Evolutionary conservation across 495 filamentous ascomycete genomes (phyloP).

Genomic region (Neurospora hispaniola): DNA sequence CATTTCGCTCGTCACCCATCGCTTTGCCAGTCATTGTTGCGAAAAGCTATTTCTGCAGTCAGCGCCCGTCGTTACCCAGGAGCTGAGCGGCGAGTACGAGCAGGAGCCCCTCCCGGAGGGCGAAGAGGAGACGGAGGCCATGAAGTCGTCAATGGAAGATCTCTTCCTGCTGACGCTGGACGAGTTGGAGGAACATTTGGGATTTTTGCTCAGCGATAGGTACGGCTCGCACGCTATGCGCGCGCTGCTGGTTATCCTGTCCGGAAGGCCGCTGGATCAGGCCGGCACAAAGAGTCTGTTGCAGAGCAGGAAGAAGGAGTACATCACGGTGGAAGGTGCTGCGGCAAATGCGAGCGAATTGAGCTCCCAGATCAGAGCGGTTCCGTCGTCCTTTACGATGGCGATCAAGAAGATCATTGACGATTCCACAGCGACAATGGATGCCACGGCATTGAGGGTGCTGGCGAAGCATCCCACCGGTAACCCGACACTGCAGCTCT

Average conservation of each 20-base stretch:
- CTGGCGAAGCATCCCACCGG: conserved; percentile 79
- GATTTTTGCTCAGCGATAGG: conserved; percentile 72
- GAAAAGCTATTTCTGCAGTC: conserved; percentile 82
- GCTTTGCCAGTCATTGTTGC: conserved; percentile 94
- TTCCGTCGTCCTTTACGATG: conserved; percentile 66
- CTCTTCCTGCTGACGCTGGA: conserved; percentile 72
- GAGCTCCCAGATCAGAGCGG: conserved; percentile 37
- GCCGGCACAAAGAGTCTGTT: conserved; percentile 56
- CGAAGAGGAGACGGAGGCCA: conserved; percentile 13
- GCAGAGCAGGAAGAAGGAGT: conserved; percentile 84
- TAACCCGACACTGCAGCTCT: conserved; percentile 78
- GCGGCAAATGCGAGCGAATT: conserved; percentile 17
- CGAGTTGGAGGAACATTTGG: conserved; percentile 73
- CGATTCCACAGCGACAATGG: conserved; percentile 59
- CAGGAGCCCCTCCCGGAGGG: conserved; percentile 16
- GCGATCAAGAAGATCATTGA: conserved; percentile 69
- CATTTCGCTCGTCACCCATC: conserved; percentile 78
- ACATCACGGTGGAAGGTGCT: conserved; percentile 45
- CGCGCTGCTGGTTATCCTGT: conserved; percentile 73
- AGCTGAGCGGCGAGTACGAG: conserved; percentile 40
- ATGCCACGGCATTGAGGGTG: conserved; percentile 62
- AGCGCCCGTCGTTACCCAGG: conserved; percentile 64
- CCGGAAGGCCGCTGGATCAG: conserved; percentile 64
- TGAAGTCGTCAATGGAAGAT: conserved; percentile 59
- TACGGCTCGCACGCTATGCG: conserved; percentile 89